Evolutionary conservation across 2,329 filamentous ascomycete species (phyloP), one percentile per base, ranked within the genome.

Genomic region (Nemania sp.): DNA sequence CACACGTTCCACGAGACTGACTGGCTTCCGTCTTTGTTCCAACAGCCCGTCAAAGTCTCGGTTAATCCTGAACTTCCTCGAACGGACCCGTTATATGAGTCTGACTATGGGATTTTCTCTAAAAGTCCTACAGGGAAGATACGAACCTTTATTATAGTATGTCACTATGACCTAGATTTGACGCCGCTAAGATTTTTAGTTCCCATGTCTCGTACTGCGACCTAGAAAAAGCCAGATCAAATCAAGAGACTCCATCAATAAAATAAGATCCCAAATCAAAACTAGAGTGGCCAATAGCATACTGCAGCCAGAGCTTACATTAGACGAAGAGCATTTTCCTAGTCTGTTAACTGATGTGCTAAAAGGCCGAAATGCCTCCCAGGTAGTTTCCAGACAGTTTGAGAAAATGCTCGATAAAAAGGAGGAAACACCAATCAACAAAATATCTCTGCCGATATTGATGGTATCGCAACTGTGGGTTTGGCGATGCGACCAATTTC

Each of bases 261-360:
- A 28, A 28, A 28, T 12, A 28, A 28, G 6, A 28, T 28, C 6
- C 26, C 11, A 14, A n/a, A 33, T n/a, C 11, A 33, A 33, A 33
- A 36, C 7, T 17, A 15, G 33, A 17, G 11, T 17, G 33, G 15
- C 7, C 19, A 6, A 17, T n/a, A 6, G 14, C 3, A 0, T 11
- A 24, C 5, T 47, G 2, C 30, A 40, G 23, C 3, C 19, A 8
- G 50, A 56, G 17, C 54, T 12, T n/a, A 56, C 54, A 15, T 28
- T 56, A 36, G 54, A 56, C 20, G 54, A 56, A 17, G 6, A 22
- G 14, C 53, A 56, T 49, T 56, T 49, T 23, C 49, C 54, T 1
- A 49, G 30, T 9, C 45, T 56, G 9, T 11, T 39, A 5, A 3
- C n/a, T 9, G 23, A 44, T 1, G 14, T 2, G 2, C 37, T 56